Conservation (phyloP, 2,329 filamentous ascomycete genomes). For the Peltaster fructicola region DNA sequence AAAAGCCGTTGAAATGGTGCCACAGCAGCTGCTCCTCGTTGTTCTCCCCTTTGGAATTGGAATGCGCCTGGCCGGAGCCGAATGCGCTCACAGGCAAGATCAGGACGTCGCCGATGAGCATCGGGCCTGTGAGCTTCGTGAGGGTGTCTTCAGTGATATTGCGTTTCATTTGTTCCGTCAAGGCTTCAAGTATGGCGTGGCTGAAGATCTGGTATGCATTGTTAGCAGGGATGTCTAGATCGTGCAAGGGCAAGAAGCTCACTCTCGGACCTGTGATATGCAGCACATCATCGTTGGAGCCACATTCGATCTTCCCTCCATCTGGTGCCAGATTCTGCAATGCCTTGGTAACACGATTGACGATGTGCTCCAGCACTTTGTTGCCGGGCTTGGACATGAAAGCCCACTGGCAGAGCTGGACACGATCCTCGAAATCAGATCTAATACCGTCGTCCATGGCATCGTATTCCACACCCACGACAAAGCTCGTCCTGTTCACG, state of each 20-base stretch:
- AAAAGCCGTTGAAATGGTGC: conserved; percentile 4
- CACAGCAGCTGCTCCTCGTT: conserved; percentile 6
- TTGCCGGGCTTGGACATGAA: conserved; percentile 7
- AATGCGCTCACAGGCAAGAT: conserved; percentile 9
- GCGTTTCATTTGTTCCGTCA: conserved; percentile 3
- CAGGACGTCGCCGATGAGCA: conserved; percentile 7
- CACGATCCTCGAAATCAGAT: conserved; percentile 2
- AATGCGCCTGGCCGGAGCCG: conserved; percentile 6
- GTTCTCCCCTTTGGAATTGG: conserved; percentile 3
- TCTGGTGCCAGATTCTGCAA: conserved; percentile 2
- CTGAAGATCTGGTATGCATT: conserved; percentile 6
- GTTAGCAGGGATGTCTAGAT: not conserved
- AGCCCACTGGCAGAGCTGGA: conserved; percentile 7
- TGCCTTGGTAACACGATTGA: conserved; percentile 3
- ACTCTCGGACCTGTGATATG: conserved; percentile 3
- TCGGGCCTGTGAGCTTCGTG: conserved; percentile 4
- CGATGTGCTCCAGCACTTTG: conserved; percentile 6
- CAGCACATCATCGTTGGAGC: conserved; percentile 5
- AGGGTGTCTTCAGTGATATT: conserved; percentile 3
- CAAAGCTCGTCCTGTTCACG: conserved; percentile 3
- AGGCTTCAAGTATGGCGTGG: conserved; percentile 5
- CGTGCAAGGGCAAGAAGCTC: no score
- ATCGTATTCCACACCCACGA: conserved; percentile 9
- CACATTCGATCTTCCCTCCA: not conserved
- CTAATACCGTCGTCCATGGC: conserved; percentile 3